Percentiles rank a stretch among this genome's conserved stretches.
phyloP scores from a whole-genome alignment of 306 rosid genomes.

The Styphnolobium japonicum region DNA sequence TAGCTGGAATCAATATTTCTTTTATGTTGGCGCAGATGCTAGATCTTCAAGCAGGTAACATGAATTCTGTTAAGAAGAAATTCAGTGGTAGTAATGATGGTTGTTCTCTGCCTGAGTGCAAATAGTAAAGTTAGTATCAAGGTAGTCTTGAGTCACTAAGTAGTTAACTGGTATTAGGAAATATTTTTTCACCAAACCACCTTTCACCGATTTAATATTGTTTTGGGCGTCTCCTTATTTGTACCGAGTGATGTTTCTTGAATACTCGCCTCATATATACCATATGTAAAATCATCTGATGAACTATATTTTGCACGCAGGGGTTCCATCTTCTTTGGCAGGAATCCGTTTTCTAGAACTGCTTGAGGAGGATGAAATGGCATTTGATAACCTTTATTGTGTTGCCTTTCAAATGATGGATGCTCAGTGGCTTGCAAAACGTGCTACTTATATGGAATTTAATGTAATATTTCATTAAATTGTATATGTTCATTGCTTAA shows the following conservation, averaged over 20 bases:
- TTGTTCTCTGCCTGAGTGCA: neutral
- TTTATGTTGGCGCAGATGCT: conserved; percentile 83
- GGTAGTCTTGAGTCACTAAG: neutral
- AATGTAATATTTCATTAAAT: conserved; percentile 47
- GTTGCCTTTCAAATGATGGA: conserved; percentile 91
- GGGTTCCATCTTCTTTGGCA: conserved; percentile 53
- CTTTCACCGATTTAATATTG: neutral
- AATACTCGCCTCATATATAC: neutral
- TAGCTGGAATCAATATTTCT: conserved; percentile 91
- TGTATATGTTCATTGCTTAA: neutral
- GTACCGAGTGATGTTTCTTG: neutral
- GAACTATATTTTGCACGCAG: conserved; percentile 43
- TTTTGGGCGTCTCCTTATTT: neutral
- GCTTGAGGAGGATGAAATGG: conserved; percentile 77
- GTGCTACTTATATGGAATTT: conserved; percentile 93
- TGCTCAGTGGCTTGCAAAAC: conserved; percentile 93
- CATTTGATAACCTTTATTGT: conserved; percentile 82
- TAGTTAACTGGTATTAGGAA: neutral
- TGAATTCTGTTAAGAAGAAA: conserved; percentile 5
- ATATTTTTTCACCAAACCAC: neutral
- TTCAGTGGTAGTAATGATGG: neutral
- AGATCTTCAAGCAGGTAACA: conserved; percentile 87
- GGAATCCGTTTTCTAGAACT: conserved; percentile 67
- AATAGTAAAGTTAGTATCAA: neutral
- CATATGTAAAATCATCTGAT: neutral